phyloP scores from a whole-genome alignment of 2,329 filamentous ascomycete genomes.

The Sphaerulina populicola region DNA sequence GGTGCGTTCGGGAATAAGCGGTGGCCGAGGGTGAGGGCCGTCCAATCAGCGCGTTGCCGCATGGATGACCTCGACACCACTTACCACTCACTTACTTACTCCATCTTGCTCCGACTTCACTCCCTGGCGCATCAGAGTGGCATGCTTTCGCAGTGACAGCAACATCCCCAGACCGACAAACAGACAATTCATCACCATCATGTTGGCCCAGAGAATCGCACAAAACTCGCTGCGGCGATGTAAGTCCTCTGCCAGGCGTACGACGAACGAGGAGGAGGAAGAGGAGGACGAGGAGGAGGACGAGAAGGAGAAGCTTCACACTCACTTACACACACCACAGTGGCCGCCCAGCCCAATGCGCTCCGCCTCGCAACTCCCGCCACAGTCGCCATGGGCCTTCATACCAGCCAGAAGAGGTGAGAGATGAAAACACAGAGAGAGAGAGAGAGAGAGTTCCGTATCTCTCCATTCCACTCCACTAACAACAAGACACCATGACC shows the following conservation, averaged over 20 bases:
- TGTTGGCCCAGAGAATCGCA: slow-evolving; percentile 40
- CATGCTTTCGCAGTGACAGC: not conserved
- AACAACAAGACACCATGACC: not conserved
- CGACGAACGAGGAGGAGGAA: too few species aligned
- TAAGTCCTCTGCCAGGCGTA: slow-evolving; percentile 9
- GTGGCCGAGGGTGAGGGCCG: too few species aligned
- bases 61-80: too few species aligned
- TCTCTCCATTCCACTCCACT: not conserved
- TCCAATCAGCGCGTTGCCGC: too few species aligned
- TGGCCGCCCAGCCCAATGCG: slow-evolving; percentile 41
- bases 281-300: too few species aligned
- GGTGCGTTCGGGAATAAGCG: not conserved
- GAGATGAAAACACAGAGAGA: too few species aligned
- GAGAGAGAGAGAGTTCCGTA: not conserved
- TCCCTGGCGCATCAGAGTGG: too few species aligned
- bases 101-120: not conserved
- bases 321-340: slow-evolving; percentile 25
- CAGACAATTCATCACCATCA: slow-evolving; percentile 24
- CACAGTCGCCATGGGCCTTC: slow-evolving; percentile 36
- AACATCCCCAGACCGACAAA: not conserved
- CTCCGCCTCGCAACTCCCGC: slow-evolving; percentile 40
- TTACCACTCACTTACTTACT: not conserved
- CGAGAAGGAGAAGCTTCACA: not conserved
- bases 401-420: slow-evolving; percentile 40
- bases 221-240: slow-evolving; percentile 37